Conservation (phyloP, 352 stramenopile genomes). For the Pythium grandisporangium region DNA sequence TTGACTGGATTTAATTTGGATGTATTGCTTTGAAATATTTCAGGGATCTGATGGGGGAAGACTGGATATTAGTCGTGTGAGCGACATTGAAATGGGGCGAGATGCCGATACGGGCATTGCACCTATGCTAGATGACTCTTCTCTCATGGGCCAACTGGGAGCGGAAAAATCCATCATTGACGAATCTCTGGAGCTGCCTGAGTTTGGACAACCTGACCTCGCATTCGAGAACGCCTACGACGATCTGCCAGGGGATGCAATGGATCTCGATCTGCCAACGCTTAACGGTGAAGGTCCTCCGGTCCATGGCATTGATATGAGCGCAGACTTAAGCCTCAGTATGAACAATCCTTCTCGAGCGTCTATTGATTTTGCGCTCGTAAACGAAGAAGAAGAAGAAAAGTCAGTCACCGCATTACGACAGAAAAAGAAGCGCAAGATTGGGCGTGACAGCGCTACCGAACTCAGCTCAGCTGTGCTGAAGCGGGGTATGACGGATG, state of each 20-base stretch:
- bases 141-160: conserved; percentile 20
- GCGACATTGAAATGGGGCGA: conserved; percentile 77
- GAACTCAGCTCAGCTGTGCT: conserved; percentile 67
- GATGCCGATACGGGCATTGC: conserved; percentile 46
- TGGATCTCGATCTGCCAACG: conserved; percentile 42
- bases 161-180: conserved; percentile 41
- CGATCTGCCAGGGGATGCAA: conserved; percentile 22
- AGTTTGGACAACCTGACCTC: conserved; percentile 31
- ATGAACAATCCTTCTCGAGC: conserved; percentile 48
- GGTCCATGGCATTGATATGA: conserved; percentile 51
- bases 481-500: conserved; percentile 72
- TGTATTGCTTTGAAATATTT: too few species aligned
- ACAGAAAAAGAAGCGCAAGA: conserved; percentile 78
- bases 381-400: conserved; percentile 24
- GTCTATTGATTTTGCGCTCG: conserved; percentile 60
- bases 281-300: conserved; percentile 20
- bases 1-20: too few species aligned
- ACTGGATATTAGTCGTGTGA: conserved; percentile 34
- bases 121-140: conserved; percentile 39
- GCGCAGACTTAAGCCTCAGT: conserved; percentile 55
- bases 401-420: conserved; percentile 9
- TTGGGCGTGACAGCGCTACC: conserved; percentile 68
- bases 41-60: neutral
- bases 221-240: conserved; percentile 52
- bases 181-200: conserved; percentile 21